These are phyloP conservation scores for Cenchrus purpureus DNA, from an alignment of 176 grass and related monocot genomes.

Conservation along the genomic window DNA sequence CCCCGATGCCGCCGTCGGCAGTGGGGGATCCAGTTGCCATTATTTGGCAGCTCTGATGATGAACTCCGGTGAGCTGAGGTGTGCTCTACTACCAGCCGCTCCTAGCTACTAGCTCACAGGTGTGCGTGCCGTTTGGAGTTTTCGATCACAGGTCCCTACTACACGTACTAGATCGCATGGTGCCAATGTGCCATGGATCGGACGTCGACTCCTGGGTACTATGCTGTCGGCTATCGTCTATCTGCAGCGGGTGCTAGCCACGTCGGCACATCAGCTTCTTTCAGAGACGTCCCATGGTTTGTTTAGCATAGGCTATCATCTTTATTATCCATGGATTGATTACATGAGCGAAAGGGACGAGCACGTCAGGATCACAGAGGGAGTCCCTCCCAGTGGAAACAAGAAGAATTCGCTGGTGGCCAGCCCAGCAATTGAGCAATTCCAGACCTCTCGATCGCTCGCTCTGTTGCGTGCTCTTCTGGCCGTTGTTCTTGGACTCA, in stretches of 20 bases:
- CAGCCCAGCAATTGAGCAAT: not conserved
- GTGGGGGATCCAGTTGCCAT: too few relatives aligned
- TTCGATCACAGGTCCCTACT: not conserved
- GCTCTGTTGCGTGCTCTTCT: not conserved
- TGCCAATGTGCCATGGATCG: not conserved
- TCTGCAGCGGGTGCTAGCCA: not conserved
- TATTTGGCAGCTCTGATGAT: too few relatives aligned
- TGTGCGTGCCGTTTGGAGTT: not conserved
- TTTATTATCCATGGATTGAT: not conserved
- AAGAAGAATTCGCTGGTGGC: slow-evolving; percentile 13
- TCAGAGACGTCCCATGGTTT: not conserved
- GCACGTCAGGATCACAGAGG: not conserved
- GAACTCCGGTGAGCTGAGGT: not conserved
- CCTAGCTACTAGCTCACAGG: not conserved
- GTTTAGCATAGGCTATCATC: not conserved
- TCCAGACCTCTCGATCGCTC: not conserved
- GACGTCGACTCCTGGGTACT: not conserved
- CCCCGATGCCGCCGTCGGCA: too few relatives aligned
- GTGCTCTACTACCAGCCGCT: too few relatives aligned
- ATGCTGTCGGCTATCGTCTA: not conserved
- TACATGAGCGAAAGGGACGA: not conserved
- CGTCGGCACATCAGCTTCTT: not conserved
- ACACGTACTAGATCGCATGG: not conserved
- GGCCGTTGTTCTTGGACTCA: slow-evolving; percentile 48
- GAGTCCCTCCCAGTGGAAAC: not conserved